Percentiles rank a stretch among this genome's conserved stretches.
Evolutionary conservation across 495 filamentous ascomycete species (phyloP).

Genomic region (Hypoxylon subgilvum): DNA sequence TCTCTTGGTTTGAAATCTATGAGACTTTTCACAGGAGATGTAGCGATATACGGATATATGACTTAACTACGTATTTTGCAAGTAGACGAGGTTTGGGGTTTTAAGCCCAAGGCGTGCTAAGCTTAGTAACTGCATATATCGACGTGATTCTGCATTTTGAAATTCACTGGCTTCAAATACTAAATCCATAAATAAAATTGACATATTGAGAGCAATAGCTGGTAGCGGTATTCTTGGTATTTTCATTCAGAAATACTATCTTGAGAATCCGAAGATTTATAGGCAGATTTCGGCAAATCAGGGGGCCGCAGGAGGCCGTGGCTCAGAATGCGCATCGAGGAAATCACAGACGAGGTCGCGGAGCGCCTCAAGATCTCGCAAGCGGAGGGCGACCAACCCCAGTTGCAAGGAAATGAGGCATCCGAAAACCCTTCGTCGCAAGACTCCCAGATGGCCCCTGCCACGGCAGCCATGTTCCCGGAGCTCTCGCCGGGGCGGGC

Average conservation of each 20-base stretch:
- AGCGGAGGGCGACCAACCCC: conserved; percentile 4
- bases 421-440: conserved; percentile 34
- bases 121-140: conserved; percentile 12
- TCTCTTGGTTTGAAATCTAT: no score
- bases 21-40: no score
- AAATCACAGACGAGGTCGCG: conserved; percentile 44
- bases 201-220: no score
- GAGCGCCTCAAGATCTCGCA: conserved; percentile 42
- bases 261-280: no score
- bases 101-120: not conserved
- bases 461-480: conserved; percentile 37
- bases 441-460: conserved; percentile 10
- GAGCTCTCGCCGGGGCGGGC: conserved; percentile 67
- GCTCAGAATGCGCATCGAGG: conserved; percentile 36
- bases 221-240: no score
- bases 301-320: not conserved
- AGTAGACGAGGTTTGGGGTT: not conserved
- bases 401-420: conserved; percentile 42
- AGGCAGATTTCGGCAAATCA: not conserved
- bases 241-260: no score
- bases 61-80: conserved; percentile 6
- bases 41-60: no score
- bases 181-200: not conserved
- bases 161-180: conserved; percentile 1
- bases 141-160: conserved; percentile 22